Evolutionary conservation across 176 grass and related monocot species (phyloP), one percentile per base, ranked within the genome.

Genomic region (Oryza glaberrima): DNA sequence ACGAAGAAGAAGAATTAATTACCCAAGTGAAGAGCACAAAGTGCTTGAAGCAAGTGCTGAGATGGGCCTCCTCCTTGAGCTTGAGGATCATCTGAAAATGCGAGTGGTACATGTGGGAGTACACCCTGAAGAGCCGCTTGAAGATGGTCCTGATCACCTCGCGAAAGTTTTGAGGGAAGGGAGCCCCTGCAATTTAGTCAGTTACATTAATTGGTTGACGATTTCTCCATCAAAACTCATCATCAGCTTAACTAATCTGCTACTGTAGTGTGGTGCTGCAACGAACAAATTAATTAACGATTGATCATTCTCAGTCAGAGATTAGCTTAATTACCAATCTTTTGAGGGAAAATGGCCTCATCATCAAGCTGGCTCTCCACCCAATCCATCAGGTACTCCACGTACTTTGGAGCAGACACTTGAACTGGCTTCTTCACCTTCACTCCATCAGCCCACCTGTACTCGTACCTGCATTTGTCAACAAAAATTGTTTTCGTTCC

Each of bases 21-120:
- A 99, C 96, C 88, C 76, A 84, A 86, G 91, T 94, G 81, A 99
- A 99, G 12, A 94, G 81, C 23, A 84, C 84, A 86, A 98, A 96
- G 75, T 98, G 96, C 86, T 94, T 98, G 93, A 98, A 98, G 93
- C 96, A 98, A 66, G 93, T 98, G 68, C 94, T 98, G 51, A 98
- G 96, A 84, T 98, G 96, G 34, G 93, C 91, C 81, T 92, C 91
- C 89, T 95, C 96, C 81, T 98, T 85, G 78, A 98, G 96, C 61
- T 75, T 98, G 8, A 92, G 72, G 58, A 98, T 94, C 86, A 83
- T 88, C 73, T 95, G 93, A 38, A 98, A 95, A 43, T 98, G 96
- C 0, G 93, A 94, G 82, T 95, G 96, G 74, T 98, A 98, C 7
- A 98, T 95, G 77, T 94, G 96, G 0, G 90, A 93, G 48, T 99